Conservation (phyloP, 768 basidiomycete genomes). For the Tricholoma bakamatsutake region DNA sequence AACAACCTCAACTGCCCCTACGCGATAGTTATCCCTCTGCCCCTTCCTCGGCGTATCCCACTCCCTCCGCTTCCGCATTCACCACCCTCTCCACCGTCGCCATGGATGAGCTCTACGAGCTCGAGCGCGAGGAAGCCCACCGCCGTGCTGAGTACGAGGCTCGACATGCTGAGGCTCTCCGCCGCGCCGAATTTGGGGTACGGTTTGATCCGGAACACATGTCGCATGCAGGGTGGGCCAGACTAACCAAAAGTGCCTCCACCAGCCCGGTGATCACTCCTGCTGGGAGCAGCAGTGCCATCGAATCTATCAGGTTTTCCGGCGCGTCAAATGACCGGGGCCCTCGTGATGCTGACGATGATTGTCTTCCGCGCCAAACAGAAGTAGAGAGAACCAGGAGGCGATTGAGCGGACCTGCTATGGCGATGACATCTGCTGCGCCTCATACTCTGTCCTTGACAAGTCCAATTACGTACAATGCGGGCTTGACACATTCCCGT, state of each 20-base stretch:
- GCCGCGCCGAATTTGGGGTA: conserved; percentile 70
- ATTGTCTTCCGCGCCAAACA: conserved; percentile 20
- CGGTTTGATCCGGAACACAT: conserved; percentile 33
- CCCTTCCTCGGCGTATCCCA: conserved; percentile 15
- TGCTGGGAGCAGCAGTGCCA: conserved; percentile 13
- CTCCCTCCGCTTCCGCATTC: conserved; percentile 40
- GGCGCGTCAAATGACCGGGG: conserved; percentile 31
- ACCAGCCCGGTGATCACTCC: conserved; percentile 53
- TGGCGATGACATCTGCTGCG: conserved; percentile 42
- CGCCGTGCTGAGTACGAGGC: conserved; percentile 86
- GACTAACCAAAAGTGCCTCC: conserved; percentile 59
- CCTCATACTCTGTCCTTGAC: conserved; percentile 24
- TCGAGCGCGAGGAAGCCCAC: conserved; percentile 81
- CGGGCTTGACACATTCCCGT: not conserved
- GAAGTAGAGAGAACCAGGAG: conserved; percentile 26
- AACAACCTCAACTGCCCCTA: conserved; percentile 18
- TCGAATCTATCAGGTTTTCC: conserved; percentile 34
- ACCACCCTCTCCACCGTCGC: conserved; percentile 70
- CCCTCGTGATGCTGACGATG: conserved; percentile 19
- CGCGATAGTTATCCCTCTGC: conserved; percentile 15
- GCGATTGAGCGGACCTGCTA: conserved; percentile 50
- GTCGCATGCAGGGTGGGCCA: conserved; percentile 10
- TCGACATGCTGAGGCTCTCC: conserved; percentile 58
- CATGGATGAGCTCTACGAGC: conserved; percentile 83
- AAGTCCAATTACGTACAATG: conserved; percentile 8